Percentiles rank a stretch among this genome's conserved stretches.
phyloP scores from a whole-genome alignment of 352 stramenopile genomes.

The Globisporangium acanthophoron region DNA sequence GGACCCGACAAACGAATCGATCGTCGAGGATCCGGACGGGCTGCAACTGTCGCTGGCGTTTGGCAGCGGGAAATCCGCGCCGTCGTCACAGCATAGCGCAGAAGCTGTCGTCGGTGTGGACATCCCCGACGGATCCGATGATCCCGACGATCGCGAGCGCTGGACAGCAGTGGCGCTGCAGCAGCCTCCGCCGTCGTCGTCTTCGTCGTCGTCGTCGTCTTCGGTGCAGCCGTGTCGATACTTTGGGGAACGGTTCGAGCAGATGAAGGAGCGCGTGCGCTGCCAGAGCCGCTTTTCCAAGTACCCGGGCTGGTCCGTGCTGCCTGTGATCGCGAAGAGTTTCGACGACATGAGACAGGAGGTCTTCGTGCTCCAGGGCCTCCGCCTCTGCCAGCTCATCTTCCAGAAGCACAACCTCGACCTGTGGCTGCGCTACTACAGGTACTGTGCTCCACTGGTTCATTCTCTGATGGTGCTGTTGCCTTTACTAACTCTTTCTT shows the following conservation, averaged over 20 bases:
- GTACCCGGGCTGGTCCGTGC: slow-evolving; percentile 80
- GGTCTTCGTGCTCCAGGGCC: slow-evolving; percentile 94
- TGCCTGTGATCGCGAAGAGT: slow-evolving; percentile 95
- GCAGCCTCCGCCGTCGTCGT: slow-evolving; percentile 1
- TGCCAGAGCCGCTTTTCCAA: slow-evolving; percentile 58
- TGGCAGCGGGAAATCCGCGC: slow-evolving; percentile 9
- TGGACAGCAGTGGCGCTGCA: slow-evolving; percentile 9
- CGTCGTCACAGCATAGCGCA: slow-evolving; percentile 21
- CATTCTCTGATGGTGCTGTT: not conserved
- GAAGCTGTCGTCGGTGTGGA: slow-evolving; percentile 21
- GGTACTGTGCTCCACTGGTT: slow-evolving; percentile 8
- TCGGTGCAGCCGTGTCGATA: slow-evolving; percentile 24
- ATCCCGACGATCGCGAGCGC: slow-evolving; percentile 3
- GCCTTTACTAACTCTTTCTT: not conserved
- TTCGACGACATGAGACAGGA: slow-evolving; percentile 97
- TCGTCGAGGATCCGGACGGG: slow-evolving; percentile 30
- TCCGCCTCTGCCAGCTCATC: slow-evolving; percentile 91
- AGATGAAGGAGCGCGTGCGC: slow-evolving; percentile 83
- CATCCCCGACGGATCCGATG: not conserved
- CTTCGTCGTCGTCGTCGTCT: slow-evolving; percentile 17
- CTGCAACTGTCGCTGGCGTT: slow-evolving; percentile 14
- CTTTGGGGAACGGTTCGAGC: slow-evolving; percentile 85
- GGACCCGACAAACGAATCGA: slow-evolving; percentile 16
- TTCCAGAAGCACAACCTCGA: slow-evolving; percentile 88
- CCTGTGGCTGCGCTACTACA: slow-evolving; percentile 93